These are phyloP conservation scores for Vitis riparia DNA, from an alignment of 164 flowering plant species.

Conservation along the genomic window DNA sequence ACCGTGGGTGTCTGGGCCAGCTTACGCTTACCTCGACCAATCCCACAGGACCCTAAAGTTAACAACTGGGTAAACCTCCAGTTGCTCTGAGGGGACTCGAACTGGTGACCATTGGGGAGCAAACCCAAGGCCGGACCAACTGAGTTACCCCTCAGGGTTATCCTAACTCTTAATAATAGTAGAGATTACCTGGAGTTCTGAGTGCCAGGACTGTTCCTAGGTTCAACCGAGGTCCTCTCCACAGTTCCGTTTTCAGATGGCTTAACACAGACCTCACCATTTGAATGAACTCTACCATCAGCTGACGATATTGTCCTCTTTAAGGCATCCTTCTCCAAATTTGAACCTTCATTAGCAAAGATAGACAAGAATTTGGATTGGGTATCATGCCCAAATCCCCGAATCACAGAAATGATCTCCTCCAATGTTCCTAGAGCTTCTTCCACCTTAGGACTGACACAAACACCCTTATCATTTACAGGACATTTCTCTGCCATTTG, in stretches of 20 bases:
- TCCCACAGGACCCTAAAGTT: too few relatives aligned
- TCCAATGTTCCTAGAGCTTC: slow-evolving; percentile 66
- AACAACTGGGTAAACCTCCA: too few relatives aligned
- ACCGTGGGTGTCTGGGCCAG: too few relatives aligned
- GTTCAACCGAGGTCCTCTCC: slow-evolving; percentile 25
- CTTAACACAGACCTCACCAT: slow-evolving; percentile 11
- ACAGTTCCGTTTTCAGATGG: slow-evolving; percentile 16
- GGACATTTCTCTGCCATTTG: slow-evolving; percentile 7
- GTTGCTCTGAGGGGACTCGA: too few relatives aligned
- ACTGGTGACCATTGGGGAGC: too few relatives aligned
- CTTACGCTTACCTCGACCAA: too few relatives aligned
- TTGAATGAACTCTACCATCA: slow-evolving; percentile 14
- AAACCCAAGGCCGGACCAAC: too few relatives aligned
- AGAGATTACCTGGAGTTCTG: slow-evolving; percentile 38
- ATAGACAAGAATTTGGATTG: slow-evolving; percentile 18
- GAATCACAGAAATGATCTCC: slow-evolving; percentile 48
- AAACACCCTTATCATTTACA: slow-evolving; percentile 19
- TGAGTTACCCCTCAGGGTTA: neutral
- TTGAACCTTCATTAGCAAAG: slow-evolving; percentile 13
- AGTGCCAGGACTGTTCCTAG: slow-evolving; percentile 27
- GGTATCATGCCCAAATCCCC: slow-evolving; percentile 25
- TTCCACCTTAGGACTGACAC: slow-evolving; percentile 62
- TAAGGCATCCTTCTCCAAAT: slow-evolving; percentile 15
- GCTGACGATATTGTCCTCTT: slow-evolving; percentile 16
- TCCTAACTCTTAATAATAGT: neutral